phyloP scores from a whole-genome alignment of 768 basidiomycete species.

The Leccinum longicurvipes region DNA sequence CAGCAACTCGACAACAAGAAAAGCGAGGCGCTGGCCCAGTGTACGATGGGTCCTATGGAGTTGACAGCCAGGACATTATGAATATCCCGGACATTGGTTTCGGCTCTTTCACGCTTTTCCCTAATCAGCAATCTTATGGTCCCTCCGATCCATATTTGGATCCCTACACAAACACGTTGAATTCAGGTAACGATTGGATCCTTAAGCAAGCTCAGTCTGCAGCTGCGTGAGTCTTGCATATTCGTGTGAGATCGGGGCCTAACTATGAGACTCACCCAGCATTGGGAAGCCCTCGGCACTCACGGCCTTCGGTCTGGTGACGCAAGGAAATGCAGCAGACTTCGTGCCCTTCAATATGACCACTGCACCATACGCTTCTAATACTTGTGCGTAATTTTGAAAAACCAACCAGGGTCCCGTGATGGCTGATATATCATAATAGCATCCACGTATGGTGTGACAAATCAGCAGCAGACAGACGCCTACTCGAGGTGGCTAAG shows the following conservation, averaged over 20 bases:
- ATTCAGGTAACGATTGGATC: conserved; percentile 57
- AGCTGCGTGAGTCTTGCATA: conserved; percentile 36
- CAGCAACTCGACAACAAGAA: conserved; percentile 49
- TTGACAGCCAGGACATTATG: conserved; percentile 64
- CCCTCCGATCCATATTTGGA: conserved; percentile 46
- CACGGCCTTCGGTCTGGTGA: conserved; percentile 62
- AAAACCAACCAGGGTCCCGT: neutral
- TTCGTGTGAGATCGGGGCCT: neutral
- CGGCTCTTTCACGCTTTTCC: conserved; percentile 61
- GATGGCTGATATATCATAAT: neutral
- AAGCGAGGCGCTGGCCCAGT: conserved; percentile 43
- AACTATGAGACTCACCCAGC: conserved; percentile 29
- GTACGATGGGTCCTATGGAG: conserved; percentile 62
- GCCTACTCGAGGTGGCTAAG: conserved; percentile 55
- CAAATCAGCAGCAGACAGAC: conserved; percentile 47
- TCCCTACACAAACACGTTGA: conserved; percentile 50
- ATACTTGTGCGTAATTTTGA: conserved; percentile 23
- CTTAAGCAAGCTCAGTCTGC: conserved; percentile 42
- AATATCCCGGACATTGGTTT: conserved; percentile 57
- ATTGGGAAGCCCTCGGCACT: conserved; percentile 53
- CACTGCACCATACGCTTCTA: conserved; percentile 39
- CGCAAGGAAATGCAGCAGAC: conserved; percentile 45
- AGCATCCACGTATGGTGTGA: conserved; percentile 43
- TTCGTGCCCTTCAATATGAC: conserved; percentile 65
- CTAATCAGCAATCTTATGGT: conserved; percentile 60